phyloP scores from a whole-genome alignment of 495 filamentous ascomycete species.

The Podospora tetraspora region DNA sequence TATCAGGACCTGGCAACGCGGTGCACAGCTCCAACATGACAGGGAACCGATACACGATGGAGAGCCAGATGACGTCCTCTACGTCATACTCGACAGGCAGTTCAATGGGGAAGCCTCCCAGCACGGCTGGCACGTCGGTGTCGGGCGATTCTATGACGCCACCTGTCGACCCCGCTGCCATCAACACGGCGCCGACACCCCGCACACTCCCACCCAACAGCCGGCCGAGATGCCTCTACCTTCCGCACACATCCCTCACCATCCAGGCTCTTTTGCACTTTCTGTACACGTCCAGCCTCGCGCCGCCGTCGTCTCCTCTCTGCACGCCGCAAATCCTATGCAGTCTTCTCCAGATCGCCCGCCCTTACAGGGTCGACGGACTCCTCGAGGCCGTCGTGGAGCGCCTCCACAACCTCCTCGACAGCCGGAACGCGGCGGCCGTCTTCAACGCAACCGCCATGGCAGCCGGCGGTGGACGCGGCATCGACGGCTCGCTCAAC shows the following conservation, averaged over 20 bases:
- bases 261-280: slow-evolving; percentile 83
- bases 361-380: slow-evolving; percentile 88
- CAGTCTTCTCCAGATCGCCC: slow-evolving; percentile 86
- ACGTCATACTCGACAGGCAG: slow-evolving; percentile 49
- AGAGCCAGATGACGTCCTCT: slow-evolving; percentile 52
- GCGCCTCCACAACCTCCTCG: slow-evolving; percentile 82
- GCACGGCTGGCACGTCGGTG: slow-evolving; percentile 33
- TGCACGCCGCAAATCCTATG: slow-evolving; percentile 94
- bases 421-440: slow-evolving; percentile 88
- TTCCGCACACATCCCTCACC: slow-evolving; percentile 87
- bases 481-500: slow-evolving; percentile 50
- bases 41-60: slow-evolving; percentile 49
- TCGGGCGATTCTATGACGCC: slow-evolving; percentile 28
- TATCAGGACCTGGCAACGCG: slow-evolving; percentile 38
- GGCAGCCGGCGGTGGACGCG: slow-evolving; percentile 88
- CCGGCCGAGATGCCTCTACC: slow-evolving; percentile 79
- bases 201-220: slow-evolving; percentile 59
- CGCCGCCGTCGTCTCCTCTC: slow-evolving; percentile 64
- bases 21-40: slow-evolving; percentile 77
- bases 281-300: slow-evolving; percentile 86
- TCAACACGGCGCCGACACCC: slow-evolving; percentile 45
- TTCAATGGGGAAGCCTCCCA: slow-evolving; percentile 34
- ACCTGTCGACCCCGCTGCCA: slow-evolving; percentile 33
- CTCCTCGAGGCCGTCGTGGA: slow-evolving; percentile 88
- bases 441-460: slow-evolving; percentile 98